Evolutionary conservation across 129 eudicot genomes (phyloP), one percentile per base, ranked within the genome.

Genomic region (Escallonia herrerae): DNA sequence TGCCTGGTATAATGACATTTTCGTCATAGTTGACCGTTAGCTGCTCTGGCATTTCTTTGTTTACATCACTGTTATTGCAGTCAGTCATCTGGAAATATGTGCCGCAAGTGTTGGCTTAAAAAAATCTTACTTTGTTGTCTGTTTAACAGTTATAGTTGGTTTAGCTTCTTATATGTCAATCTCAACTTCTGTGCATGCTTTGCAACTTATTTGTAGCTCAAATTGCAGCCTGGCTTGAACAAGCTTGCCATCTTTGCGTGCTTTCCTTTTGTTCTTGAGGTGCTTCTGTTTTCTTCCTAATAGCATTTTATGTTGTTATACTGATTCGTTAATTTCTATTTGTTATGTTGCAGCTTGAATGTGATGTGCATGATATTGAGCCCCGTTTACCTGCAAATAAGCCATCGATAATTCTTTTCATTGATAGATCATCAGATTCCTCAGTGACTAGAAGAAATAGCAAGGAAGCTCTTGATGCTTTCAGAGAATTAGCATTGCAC

Each of bases 371-470:
- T 63, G 89, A 71, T 63, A 40, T 69, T 76, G 89, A 83, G 61
- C 79, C 81, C 47, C 67, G 83, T 72, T 78, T 91, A 67, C 96
- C 97, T 51, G 76, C 81, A 60, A 61, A 87, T 73, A 75, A 68
- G 79, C 95, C 96, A 56, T 76, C 97, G 13, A 53, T 85, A 63
- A 71, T 91, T 72, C 97, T 91, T 50, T 91, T 85, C 67, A 79
- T 87, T 54, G 97, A 91, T 72, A 82, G 97, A 76, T 80, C 95
- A 68, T 87, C 97, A 53, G 80, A 83, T 47, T 87, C 80, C 13
- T 60, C 72, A 62, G 65, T 83, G 46, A 66, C 68, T 41, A 85
- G 78, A 65, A 85, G 62, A 60, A 73, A 81, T 72, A 87, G 95
- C 75, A 75, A 49, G 58, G 82, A 77, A 70, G 86, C 90, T 70